A percentile compares a stretch with the other conserved stretches of the same genome.
Evolutionary conservation across 2,329 filamentous ascomycete species (phyloP).

Genomic region (Hymenoscyphus albidus): DNA sequence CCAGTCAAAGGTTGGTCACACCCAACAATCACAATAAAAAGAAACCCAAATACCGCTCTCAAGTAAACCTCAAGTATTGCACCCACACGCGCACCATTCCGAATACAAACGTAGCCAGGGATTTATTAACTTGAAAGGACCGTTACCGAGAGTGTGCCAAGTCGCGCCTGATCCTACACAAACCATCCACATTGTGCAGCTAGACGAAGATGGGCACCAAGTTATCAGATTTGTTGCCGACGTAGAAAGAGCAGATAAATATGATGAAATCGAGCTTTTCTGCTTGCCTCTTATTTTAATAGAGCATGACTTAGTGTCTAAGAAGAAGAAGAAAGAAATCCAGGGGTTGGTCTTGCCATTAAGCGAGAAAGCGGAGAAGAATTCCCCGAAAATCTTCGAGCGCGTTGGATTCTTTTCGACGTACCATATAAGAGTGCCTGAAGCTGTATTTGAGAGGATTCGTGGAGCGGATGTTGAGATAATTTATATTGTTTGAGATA

Average conservation of each 20-base stretch:
- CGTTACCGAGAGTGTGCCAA: no score
- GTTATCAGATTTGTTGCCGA: background rate
- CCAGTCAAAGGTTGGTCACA: background rate
- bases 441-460: background rate
- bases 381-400: background rate
- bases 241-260: background rate
- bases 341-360: background rate
- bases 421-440: background rate
- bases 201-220: background rate
- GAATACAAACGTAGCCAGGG: no score
- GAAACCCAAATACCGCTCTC: background rate
- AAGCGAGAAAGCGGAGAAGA: background rate
- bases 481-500: background rate
- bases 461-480: background rate
- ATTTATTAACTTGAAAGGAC: no score
- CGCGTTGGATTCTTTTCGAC: background rate
- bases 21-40: background rate
- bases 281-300: background rate
- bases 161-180: background rate
- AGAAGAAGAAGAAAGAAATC: background rate
- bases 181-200: background rate
- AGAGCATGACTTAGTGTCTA: background rate
- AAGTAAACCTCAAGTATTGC: background rate
- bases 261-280: background rate
- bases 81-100: no score